Base-by-base conservation (phyloP, 805 yeast genomes). In the Torulaspora delbrueckii region DNA sequence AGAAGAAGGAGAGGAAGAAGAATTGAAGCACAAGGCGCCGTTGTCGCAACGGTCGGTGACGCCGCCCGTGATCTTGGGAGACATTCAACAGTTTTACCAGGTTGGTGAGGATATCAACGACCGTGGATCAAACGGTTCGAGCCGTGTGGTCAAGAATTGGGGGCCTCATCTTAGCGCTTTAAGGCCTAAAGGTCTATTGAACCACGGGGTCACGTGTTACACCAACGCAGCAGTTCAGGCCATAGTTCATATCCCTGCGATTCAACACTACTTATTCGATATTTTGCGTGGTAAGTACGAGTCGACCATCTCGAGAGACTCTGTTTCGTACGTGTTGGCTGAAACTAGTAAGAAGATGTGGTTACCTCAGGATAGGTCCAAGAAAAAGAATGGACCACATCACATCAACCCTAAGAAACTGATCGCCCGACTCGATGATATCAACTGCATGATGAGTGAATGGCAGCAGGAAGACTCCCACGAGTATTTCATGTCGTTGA, bases 381-480 rank as follows among this genome's bases (percentile, higher is more conserved):
- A 66, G 46, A 56, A 53, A 35, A 59, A 57, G 24, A 53, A 53
- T 13, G 26, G 41, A 13, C 42, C 27, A 18, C 62, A 69, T 42
- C 79, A 76, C 57, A 72, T 88, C 43, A 85, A 85, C 66, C 98
- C 96, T 8, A 80, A 80, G 55, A 79, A 77, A 58, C 72, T 89
- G 56, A 82, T 86, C 47, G 73, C 74, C 42, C 74, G 88, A 53
- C 70, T 86, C 46, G 86, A 77, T 40, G 96, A 87, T 57, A 87
- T 91, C 57, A 89, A 89, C 66, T 87, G 96, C 63, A 86, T 87
- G 96, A 88, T 90, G 96, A 81, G 89, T 37, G 93, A 83, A 63
- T 90, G 96, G 96, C 90, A 88, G 66, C 99, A 93, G 65, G 98
- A 93, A 66, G 99, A 93, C 67, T 85, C 96, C 0, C 99, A 93